Evolutionary conservation across 108 stramenopile genomes (phyloP).

Genomic region (Parmales sp.): DNA sequence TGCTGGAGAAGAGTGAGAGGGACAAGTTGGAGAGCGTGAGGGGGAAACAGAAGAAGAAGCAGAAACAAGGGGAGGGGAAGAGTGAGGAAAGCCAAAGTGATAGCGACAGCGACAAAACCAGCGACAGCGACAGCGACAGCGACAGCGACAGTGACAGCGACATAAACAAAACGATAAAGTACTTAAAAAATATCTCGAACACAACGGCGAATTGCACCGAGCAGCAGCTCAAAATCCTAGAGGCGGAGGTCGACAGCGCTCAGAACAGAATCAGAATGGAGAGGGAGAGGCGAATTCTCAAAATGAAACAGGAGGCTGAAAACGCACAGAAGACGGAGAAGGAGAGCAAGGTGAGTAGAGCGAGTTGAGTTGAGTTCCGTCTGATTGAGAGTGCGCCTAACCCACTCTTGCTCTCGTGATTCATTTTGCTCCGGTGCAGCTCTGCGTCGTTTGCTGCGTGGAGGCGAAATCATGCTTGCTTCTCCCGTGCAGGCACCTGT

Average conservation of each 20-base stretch:
- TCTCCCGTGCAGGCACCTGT: constrained; percentile 25
- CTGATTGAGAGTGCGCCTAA: too few species aligned
- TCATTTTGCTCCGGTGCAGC: too few species aligned
- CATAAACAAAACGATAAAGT: too few species aligned
- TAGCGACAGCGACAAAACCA: not conserved
- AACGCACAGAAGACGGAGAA: too few species aligned
- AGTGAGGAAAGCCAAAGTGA: not conserved
- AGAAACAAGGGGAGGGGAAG: not conserved
- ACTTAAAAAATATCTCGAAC: too few species aligned
- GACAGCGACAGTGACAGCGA: not conserved
- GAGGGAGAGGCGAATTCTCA: constrained; percentile 18
- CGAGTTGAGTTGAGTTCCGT: too few species aligned
- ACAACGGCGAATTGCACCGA: not conserved
- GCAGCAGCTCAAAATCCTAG: not conserved
- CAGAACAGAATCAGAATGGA: constrained; percentile 12
- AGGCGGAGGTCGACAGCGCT: not conserved
- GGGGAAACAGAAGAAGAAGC: not conserved
- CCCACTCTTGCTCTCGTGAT: too few species aligned
- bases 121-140: not conserved
- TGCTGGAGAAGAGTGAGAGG: not conserved
- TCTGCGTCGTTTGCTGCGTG: too few species aligned
- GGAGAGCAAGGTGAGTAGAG: too few species aligned
- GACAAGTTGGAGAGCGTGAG: not conserved
- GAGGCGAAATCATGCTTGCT: too few species aligned
- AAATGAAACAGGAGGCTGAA: too few species aligned